A percentile compares a stretch with the other conserved stretches of the same genome.
phyloP scores from a whole-genome alignment of 208 protist genomes.

The Crithidia bombi region DNA sequence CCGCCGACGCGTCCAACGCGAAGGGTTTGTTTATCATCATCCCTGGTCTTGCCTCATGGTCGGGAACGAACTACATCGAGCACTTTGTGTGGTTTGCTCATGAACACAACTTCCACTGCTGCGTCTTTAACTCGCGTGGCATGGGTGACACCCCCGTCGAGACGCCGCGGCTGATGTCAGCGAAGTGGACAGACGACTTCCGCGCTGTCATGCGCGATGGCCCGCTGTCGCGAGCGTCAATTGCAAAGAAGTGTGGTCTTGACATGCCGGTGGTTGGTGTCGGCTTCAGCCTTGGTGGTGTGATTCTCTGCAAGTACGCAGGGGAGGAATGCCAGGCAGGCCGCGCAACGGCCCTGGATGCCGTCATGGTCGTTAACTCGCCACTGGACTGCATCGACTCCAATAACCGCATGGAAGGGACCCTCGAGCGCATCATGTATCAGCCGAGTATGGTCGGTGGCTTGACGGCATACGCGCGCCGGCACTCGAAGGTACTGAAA shows the following conservation, averaged over 20 bases:
- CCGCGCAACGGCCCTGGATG: constrained; percentile 31
- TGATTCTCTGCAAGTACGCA: constrained; percentile 70
- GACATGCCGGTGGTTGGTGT: constrained; percentile 42
- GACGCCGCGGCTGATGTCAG: constrained; percentile 69
- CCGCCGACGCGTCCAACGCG: constrained; percentile 8
- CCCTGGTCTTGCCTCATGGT: constrained; percentile 77
- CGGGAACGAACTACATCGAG: constrained; percentile 76
- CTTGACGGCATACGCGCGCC: constrained; percentile 45
- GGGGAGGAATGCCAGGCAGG: constrained; percentile 51
- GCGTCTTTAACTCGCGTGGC: constrained; percentile 71
- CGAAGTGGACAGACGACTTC: constrained; percentile 68
- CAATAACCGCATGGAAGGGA: constrained; percentile 32
- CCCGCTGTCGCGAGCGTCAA: constrained; percentile 28
- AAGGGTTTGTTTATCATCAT: constrained; percentile 68
- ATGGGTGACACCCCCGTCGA: constrained; percentile 75
- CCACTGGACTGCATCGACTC: constrained; percentile 61
- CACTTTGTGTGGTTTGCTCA: constrained; percentile 60
- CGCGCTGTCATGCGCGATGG: constrained; percentile 39
- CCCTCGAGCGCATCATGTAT: constrained; percentile 43
- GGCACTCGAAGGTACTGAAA: constrained; percentile 55
- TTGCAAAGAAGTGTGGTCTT: constrained; percentile 36
- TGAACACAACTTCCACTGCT: constrained; percentile 56
- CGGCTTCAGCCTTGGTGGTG: constrained; percentile 79
- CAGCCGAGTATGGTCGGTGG: constrained; percentile 59
- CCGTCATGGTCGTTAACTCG: constrained; percentile 57